Conservation (phyloP, 2,329 filamentous ascomycete genomes). For the Paecilomyces dactylethromorphus region DNA sequence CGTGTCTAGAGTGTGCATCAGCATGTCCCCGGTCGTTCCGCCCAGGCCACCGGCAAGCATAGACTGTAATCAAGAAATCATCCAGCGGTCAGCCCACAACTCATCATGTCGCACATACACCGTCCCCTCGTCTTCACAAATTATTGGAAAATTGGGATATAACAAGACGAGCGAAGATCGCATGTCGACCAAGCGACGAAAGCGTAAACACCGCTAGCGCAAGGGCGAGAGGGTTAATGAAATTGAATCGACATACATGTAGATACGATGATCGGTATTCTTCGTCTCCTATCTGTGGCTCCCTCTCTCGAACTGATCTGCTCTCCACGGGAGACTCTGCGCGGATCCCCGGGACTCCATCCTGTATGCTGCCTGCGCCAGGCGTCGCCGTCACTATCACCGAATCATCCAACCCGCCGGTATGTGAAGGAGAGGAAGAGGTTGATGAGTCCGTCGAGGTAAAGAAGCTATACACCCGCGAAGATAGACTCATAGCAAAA, state of each 20-base stretch:
- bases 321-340: too few species aligned
- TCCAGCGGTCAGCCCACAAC: conserved; percentile 9
- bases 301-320: background rate
- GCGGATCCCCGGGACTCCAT: conserved; percentile 8
- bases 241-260: conserved; percentile 48
- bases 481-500: conserved; percentile 53
- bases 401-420: conserved; percentile 17
- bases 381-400: background rate
- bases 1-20: conserved; percentile 98
- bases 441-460: conserved; percentile 19
- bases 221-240: conserved; percentile 2
- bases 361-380: conserved; percentile 5
- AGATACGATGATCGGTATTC: conserved; percentile 57
- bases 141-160: background rate
- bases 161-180: background rate
- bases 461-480: conserved; percentile 48
- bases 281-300: conserved; percentile 39
- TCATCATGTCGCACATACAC: background rate
- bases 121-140: background rate
- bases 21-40: conserved; percentile 87
- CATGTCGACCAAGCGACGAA: conserved; percentile 1
- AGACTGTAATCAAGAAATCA: conserved; percentile 48
- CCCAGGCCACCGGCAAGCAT: conserved; percentile 95
- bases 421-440: conserved; percentile 23
- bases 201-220: background rate